Conservation (phyloP, 805 yeast species). For the Teunomyces aglyptinius region DNA sequence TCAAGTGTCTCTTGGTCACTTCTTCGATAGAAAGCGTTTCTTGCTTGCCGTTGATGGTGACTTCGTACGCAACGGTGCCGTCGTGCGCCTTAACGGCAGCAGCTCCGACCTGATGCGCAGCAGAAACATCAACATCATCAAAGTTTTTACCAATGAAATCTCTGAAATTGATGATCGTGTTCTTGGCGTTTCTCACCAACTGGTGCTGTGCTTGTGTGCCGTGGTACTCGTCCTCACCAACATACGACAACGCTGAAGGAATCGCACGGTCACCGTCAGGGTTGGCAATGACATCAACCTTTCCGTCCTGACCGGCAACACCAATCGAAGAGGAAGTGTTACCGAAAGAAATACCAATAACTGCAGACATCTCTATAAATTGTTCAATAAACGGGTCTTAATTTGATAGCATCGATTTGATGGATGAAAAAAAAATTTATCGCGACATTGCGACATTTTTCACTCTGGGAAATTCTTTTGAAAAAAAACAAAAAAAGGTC, state of each 20-base stretch:
- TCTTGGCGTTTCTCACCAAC: conserved; percentile 82
- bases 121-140: conserved; percentile 65
- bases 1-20: conserved; percentile 79
- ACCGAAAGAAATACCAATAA: conserved; percentile 95
- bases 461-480: background rate
- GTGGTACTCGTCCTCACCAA: conserved; percentile 93
- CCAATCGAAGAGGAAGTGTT: conserved; percentile 96
- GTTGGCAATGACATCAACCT: conserved; percentile 96
- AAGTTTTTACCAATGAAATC: conserved; percentile 82
- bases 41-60: conserved; percentile 46
- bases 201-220: conserved; percentile 96
- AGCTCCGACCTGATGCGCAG: conserved; percentile 56
- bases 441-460: conserved; percentile 3
- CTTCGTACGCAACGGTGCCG: conserved; percentile 69
- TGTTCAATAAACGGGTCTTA: background rate
- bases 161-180: conserved; percentile 88
- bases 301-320: conserved; percentile 78
- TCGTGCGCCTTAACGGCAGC: conserved; percentile 51
- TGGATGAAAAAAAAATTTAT: background rate
- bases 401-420: conserved; percentile 1
- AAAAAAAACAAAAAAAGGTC: conserved; percentile 43
- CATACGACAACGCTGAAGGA: conserved; percentile 88
- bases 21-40: conserved; percentile 70
- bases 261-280: conserved; percentile 98
- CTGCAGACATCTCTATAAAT: conserved; percentile 37